Conservation (phyloP, 2,329 filamentous ascomycete genomes). For the Talaromyces sp. region DNA sequence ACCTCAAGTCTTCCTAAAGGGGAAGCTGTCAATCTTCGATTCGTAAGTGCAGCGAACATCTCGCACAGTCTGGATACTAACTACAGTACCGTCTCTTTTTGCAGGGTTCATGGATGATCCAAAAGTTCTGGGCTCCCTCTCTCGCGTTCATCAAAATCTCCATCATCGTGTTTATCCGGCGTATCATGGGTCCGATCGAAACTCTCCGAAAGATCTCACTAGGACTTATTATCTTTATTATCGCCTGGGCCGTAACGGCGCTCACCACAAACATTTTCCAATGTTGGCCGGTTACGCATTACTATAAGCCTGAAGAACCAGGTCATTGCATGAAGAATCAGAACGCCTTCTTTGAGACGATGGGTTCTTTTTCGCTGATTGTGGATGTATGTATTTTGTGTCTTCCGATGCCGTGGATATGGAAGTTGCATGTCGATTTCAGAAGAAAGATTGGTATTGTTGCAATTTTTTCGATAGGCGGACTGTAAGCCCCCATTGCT, state of each 20-base stretch:
- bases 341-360: background rate
- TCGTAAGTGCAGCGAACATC: background rate
- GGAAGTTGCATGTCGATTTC: background rate
- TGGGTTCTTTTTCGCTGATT: background rate
- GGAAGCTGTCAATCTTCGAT: background rate
- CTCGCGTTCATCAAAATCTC: background rate
- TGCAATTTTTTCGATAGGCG: background rate
- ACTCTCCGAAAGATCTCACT: background rate
- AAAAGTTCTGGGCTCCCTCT: background rate
- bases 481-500: background rate
- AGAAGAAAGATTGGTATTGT: background rate
- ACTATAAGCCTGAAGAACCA: background rate
- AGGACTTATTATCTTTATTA: background rate
- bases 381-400: background rate
- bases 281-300: conserved; percentile 3
- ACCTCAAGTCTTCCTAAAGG: background rate
- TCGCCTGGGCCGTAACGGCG: conserved; percentile 1
- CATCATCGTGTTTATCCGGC: background rate
- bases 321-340: background rate
- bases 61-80: background rate
- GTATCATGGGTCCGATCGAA: background rate
- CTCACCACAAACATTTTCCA: background rate
- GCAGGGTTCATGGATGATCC: conserved; percentile 1
- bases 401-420: background rate
- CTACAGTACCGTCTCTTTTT: background rate